Evolutionary conservation across 768 basidiomycete species (phyloP), one percentile per base, ranked within the genome.

Genomic region (Ramaria sp.): DNA sequence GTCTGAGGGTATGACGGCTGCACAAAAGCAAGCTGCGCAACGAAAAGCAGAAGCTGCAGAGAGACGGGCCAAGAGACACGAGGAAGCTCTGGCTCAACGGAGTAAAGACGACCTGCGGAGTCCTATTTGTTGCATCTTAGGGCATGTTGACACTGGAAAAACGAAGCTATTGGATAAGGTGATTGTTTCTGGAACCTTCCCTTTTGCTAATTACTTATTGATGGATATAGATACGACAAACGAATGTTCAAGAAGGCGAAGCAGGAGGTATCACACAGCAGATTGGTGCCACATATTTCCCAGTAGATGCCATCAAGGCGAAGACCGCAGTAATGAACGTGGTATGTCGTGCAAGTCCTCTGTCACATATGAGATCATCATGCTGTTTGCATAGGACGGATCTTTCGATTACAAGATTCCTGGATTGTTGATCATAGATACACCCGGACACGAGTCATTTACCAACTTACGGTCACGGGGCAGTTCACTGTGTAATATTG

Each of bases 241-340:
- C 95, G 4, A 97, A 97, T 61, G 96, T 99, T 20, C 94, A 97
- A 70, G 96, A 97, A 66, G 96, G 96, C 52, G 96, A 99, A 78
- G 96, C 96, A 2, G 96, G 96, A 60, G 96, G 96, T 72, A 99
- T 99, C 68, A 99, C 96, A 0, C 96, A 98, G 69, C 96, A 99
- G 68, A 99, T 99, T 60, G 96, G 96, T 75, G 96, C 96, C 20
- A 98, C 96, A 0, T 99, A 94, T 74, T 98, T 99, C 82, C 96
- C 96, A 34, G 85, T 87, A 30, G 88, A 91, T 5, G 94, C 95
- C 6, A 96, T 99, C 69, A 81, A 83, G 70, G 79, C 78, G 38
- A 98, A 98, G 76, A 98, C 96, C 5, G 75, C 75, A 13, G 93
- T 97, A n/a, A 71, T 98, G 72, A 95, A 97, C 71, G 85, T 78